Base-by-base conservation (phyloP, 306 rosid species). In the Luffa aegyptiaca region DNA sequence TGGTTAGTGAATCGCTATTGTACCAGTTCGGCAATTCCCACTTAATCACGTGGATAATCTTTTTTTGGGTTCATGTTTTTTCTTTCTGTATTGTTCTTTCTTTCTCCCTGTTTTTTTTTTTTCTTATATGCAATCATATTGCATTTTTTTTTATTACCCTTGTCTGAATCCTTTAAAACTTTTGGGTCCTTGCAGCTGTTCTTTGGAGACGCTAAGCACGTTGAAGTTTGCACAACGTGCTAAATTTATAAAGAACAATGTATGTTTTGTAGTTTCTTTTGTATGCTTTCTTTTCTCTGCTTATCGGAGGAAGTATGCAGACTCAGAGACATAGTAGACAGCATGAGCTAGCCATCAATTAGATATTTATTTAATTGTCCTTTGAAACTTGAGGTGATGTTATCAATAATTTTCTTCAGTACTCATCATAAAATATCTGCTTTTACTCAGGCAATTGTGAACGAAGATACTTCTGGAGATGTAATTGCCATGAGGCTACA, bases 171-270 rank as follows among this genome's bases (percentile, higher is more conserved):
- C 18, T 74, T 8, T 0, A 17, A 73, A 33, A 26, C 66, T 36
- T 69, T 41, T 81, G 81, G 79, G 66, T 61, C 79, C 82, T 81
- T 90, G 90, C 93, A 95, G 99, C 85, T 95, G 97, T 81, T 95
- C 94, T 18, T 84, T 90, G 81, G 99, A 95, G 92, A 95, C 99
- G n/a, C 76, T 95, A 79, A 95, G 99, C 96, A 95, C 99, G 65
- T 77, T 95, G 87, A 95, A 95, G 89, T 95, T 95, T 39, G 99
- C 99, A 59, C 99, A 95, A 64, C 97, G 99, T 1, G 99, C 99
- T 77, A 95, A 93, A 81, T 95, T 89, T 80, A 93, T 95, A 18
- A 95, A 93, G 90, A 95, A 95, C 83, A 95, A 95, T 82, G 99
- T 95, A 93, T 5, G 90, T 52, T 76, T 44, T n/a, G 52, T 42